These are phyloP conservation scores for Terana coerulea DNA, from an alignment of 768 basidiomycete species.

Conservation along the genomic window DNA sequence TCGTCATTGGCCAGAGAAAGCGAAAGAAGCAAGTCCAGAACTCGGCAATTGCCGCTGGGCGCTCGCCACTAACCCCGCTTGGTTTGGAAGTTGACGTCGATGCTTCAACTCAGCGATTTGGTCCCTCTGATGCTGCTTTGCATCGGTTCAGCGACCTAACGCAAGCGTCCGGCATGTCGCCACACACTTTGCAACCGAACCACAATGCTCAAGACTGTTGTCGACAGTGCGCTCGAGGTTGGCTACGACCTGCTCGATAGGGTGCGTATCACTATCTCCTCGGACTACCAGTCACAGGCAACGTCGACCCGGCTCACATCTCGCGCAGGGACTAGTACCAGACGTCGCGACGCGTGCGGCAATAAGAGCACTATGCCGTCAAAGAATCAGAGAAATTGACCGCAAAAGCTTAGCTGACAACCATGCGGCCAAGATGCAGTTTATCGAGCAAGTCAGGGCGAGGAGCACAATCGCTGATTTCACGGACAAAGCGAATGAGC, in stretches of 20 bases:
- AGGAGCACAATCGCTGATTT: slow-evolving; percentile 54
- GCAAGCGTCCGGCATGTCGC: not conserved
- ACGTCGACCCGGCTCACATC: no score
- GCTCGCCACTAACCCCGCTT: not conserved
- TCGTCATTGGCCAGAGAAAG: not conserved
- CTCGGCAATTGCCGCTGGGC: not conserved
- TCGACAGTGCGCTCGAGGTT: slow-evolving; percentile 28
- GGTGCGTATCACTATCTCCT: not conserved
- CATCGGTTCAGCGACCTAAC: not conserved
- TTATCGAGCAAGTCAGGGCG: slow-evolving; percentile 52
- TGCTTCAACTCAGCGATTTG: not conserved
- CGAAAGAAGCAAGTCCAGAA: not conserved
- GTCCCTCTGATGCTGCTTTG: not conserved
- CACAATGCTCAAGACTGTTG: slow-evolving; percentile 11
- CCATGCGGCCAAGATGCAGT: slow-evolving; percentile 63
- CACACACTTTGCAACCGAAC: not conserved
- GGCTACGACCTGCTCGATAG: slow-evolving; percentile 36
- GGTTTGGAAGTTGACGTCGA: not conserved
- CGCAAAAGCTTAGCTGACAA: slow-evolving; percentile 55
- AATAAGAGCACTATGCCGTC: slow-evolving; percentile 46
- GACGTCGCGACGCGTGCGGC: slow-evolving; percentile 49
- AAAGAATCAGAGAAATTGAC: slow-evolving; percentile 58
- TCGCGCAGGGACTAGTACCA: slow-evolving; percentile 59
- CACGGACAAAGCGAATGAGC: slow-evolving; percentile 68
- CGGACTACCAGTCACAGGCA: not conserved